These are phyloP conservation scores for Kuraishia capsulata DNA, from an alignment of 805 yeast species.

Conservation along the genomic window DNA sequence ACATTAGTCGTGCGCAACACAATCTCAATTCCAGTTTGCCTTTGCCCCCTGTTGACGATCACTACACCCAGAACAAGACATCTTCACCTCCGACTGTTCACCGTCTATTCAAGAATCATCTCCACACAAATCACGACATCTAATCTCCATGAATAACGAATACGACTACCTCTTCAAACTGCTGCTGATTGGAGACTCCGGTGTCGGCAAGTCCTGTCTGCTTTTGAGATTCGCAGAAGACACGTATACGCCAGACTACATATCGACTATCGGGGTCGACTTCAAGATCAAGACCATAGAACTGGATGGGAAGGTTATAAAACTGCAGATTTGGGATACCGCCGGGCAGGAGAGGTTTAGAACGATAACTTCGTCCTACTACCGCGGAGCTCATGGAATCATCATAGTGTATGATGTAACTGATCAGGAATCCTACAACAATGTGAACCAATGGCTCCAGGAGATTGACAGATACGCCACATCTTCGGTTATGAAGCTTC, in stretches of 20 bases:
- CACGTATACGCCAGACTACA: slow-evolving; percentile 93
- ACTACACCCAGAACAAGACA: no score
- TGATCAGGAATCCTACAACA: slow-evolving; percentile 91
- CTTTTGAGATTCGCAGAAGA: slow-evolving; percentile 94
- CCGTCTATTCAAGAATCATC: no score
- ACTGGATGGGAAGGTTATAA: slow-evolving; percentile 93
- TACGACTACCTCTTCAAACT: slow-evolving; percentile 97
- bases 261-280: slow-evolving; percentile 96
- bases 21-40: no score
- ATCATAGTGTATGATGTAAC: slow-evolving; percentile 97
- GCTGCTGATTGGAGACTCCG: slow-evolving; percentile 94
- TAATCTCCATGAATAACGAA: slow-evolving; percentile 79
- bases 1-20: no score
- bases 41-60: no score
- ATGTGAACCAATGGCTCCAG: slow-evolving; percentile 97
- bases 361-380: slow-evolving; percentile 94
- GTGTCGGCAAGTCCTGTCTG: slow-evolving; percentile 96
- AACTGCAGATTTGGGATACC: slow-evolving; percentile 98
- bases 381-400: slow-evolving; percentile 98
- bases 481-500: slow-evolving; percentile 89
- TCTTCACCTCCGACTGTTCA: no score
- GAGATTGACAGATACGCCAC: slow-evolving; percentile 98
- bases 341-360: slow-evolving; percentile 99
- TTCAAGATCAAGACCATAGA: slow-evolving; percentile 86
- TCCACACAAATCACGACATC: no score